Conservation (phyloP, 148 eudicot species). For the Spergularia bocconei region DNA sequence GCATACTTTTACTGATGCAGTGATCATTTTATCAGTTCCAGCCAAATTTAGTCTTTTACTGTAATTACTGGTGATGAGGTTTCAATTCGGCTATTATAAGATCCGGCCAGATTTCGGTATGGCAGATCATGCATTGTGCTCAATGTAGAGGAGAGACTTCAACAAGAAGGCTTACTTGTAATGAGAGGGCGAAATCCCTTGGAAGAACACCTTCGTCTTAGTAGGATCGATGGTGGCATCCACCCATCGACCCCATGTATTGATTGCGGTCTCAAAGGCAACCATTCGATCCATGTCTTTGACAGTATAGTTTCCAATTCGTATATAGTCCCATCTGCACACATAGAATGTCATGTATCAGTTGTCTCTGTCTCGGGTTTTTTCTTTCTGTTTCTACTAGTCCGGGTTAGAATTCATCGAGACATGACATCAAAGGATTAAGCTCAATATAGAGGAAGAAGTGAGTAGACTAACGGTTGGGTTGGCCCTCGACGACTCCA, state of each 20-base stretch:
- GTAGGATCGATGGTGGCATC: slow-evolving; percentile 61
- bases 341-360: neutral
- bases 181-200: slow-evolving; percentile 96
- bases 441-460: neutral
- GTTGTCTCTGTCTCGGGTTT: neutral
- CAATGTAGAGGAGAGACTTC: neutral
- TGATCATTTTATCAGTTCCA: no score
- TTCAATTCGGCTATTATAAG: no score
- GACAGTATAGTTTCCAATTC: slow-evolving; percentile 38
- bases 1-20: no score
- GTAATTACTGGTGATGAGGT: no score
- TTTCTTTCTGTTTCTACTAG: no score
- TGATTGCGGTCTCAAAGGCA: slow-evolving; percentile 74
- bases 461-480: slow-evolving; percentile 62
- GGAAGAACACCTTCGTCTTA: slow-evolving; percentile 71
- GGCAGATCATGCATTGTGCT: neutral
- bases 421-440: no score
- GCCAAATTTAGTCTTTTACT: no score
- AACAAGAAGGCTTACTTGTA: slow-evolving; percentile 62
- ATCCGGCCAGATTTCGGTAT: no score
- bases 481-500: slow-evolving; percentile 81
- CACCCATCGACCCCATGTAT: slow-evolving; percentile 86
- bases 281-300: slow-evolving; percentile 75
- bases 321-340: slow-evolving; percentile 81
- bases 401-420: no score